A percentile compares a stretch with the other conserved stretches of the same genome.
These are phyloP conservation scores for Penicillium samsonianum DNA, from an alignment of 495 filamentous ascomycete species.

Conservation along the genomic window DNA sequence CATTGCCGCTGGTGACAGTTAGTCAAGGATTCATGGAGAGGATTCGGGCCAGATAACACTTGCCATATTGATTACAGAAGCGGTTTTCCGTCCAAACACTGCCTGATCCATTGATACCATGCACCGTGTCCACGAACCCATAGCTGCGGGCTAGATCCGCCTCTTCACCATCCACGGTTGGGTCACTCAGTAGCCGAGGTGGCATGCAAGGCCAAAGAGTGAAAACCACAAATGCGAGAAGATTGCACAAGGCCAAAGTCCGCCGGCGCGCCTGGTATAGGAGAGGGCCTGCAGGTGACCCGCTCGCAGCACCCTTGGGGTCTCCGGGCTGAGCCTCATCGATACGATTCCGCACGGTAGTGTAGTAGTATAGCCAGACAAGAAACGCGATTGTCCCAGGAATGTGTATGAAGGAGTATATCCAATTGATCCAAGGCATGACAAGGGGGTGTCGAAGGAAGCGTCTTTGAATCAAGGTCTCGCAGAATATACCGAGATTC, in stretches of 20 bases:
- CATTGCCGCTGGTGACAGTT: constrained; percentile 61
- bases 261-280: constrained; percentile 64
- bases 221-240: constrained; percentile 76
- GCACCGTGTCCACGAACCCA: constrained; percentile 76
- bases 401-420: constrained; percentile 81
- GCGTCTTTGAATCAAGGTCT: constrained; percentile 53
- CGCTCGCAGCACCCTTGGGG: constrained; percentile 33
- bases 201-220: constrained; percentile 82
- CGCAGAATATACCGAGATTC: constrained; percentile 57
- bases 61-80: constrained; percentile 67
- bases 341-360: constrained; percentile 51
- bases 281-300: constrained; percentile 48
- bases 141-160: constrained; percentile 56
- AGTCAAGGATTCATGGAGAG: constrained; percentile 11
- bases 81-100: constrained; percentile 74
- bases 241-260: constrained; percentile 72
- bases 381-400: constrained; percentile 74
- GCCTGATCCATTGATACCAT: constrained; percentile 59
- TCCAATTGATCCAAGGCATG: constrained; percentile 60
- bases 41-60: constrained; percentile 12
- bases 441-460: constrained; percentile 48
- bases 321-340: constrained; percentile 41
- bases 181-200: constrained; percentile 64
- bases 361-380: constrained; percentile 67
- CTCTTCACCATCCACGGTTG: constrained; percentile 40